Base-by-base conservation (phyloP, 2,329 filamentous ascomycete genomes). In the Cercospora sp. region DNA sequence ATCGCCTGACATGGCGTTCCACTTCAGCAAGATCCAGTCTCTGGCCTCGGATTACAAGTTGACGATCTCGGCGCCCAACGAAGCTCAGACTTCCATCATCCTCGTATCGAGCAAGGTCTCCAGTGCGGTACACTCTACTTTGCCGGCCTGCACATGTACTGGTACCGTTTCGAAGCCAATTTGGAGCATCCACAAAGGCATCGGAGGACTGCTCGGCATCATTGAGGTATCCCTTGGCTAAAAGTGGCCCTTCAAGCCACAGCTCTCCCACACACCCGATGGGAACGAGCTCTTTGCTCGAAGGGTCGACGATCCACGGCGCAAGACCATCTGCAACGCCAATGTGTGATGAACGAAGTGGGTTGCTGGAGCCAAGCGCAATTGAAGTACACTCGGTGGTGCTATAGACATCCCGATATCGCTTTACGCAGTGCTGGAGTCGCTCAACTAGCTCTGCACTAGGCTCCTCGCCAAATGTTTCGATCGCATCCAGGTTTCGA, bases 221-320 rank as follows among this genome's bases (percentile, higher is more conserved):
- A 32, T 75, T 72, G 9, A 83, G 76, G 65, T 84, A 84, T 8
- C 79, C 83, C 16, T 77, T 77, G 1, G 78, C 81, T n/a, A 84
- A 74, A n/a, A 79, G 80, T 45, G 80, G 80, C 6, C 82, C 82
- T 70, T 83, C 82, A 1, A 85, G 68, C 0, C 84, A 71, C 62
- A 85, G 73, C 69, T 85, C 83, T 13, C 83, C 83, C 6, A 65
- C 32, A 43, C 55, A 67, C 43, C 64, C 70, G 58, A 64, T 59
- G 18, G 58, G 45, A 8, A 28, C 61, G 26, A 60, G 60, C n/a
- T 53, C 53, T 43, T 45, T 34, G 28, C n/a, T 28, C 16, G 26
- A 34, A 7, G 63, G 53, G 9, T 65, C 55, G 10, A 58, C 32
- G 12, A 65, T n/a, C 63, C 63, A 65, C 5, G 61, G 10, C n/a